Percentiles rank a stretch among this genome's conserved stretches.
These are phyloP conservation scores for Kodamaea sp. DNA, from an alignment of 1,139 yeast species.

Conservation along the genomic window DNA sequence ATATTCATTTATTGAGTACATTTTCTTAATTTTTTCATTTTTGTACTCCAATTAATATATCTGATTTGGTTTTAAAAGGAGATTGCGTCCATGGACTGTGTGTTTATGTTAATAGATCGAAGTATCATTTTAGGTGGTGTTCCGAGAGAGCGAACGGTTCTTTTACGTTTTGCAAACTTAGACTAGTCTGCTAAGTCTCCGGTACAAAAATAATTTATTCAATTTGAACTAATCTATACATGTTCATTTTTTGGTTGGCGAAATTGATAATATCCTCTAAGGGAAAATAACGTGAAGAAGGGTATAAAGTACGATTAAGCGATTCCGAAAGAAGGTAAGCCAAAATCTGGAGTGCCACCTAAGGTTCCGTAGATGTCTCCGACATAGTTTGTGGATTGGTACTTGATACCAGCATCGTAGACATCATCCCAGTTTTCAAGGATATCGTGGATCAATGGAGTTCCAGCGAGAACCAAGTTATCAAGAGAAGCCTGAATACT, in stretches of 20 bases:
- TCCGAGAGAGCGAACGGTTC: too few species aligned
- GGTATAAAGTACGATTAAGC: conserved; percentile 7
- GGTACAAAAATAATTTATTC: too few species aligned
- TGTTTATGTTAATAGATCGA: too few species aligned
- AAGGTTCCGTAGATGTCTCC: conserved; percentile 62
- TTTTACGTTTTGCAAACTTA: too few species aligned
- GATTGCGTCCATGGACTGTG: too few species aligned
- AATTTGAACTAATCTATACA: not conserved
- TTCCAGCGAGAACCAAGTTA: conserved; percentile 57
- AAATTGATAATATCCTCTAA: not conserved
- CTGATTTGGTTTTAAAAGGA: too few species aligned
- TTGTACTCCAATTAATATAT: too few species aligned
- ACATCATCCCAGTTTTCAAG: conserved; percentile 52
- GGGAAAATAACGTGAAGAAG: not conserved
- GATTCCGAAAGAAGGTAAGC: conserved; percentile 12
- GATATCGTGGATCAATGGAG: conserved; percentile 57
- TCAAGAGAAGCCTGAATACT: conserved; percentile 51
- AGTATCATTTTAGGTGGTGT: too few species aligned
- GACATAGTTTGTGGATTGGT: conserved; percentile 52
- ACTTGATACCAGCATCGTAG: conserved; percentile 38
- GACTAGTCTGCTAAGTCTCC: too few species aligned
- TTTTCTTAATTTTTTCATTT: too few species aligned
- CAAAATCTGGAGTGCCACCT: conserved; percentile 28
- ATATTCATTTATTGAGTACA: too few species aligned
- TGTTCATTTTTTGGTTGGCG: not conserved